These are phyloP conservation scores for Candida parachauliodes DNA, from an alignment of 805 yeast species.

Conservation along the genomic window DNA sequence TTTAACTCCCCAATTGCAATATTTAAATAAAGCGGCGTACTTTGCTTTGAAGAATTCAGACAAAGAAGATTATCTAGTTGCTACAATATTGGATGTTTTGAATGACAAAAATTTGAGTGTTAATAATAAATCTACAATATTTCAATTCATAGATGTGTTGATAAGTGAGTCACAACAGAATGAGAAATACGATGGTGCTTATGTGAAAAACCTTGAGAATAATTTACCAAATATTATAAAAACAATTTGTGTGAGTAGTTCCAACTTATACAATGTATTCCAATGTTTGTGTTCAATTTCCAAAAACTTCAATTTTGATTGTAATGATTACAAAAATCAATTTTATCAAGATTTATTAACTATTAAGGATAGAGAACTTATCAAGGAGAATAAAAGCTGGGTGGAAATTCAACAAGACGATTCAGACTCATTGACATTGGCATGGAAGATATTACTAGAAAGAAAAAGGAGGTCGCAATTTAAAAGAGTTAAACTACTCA, in stretches of 20 bases:
- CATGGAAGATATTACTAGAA: slow-evolving; percentile 47
- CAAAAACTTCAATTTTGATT: slow-evolving; percentile 30
- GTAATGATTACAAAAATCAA: slow-evolving; percentile 21
- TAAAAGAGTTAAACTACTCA: slow-evolving; percentile 42
- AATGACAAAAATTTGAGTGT: slow-evolving; percentile 46
- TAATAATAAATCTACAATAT: slow-evolving; percentile 60
- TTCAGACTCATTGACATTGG: slow-evolving; percentile 26
- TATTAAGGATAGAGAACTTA: slow-evolving; percentile 31
- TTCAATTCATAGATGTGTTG: slow-evolving; percentile 68
- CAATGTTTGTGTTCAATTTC: slow-evolving; percentile 35
- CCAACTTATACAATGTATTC: slow-evolving; percentile 35
- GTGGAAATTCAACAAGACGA: slow-evolving; percentile 15
- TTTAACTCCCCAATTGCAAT: slow-evolving; percentile 60
- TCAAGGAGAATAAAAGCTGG: slow-evolving; percentile 25
- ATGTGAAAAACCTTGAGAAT: slow-evolving; percentile 29
- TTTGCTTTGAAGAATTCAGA: slow-evolving; percentile 57
- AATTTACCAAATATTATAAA: slow-evolving; percentile 32
- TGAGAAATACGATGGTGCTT: slow-evolving; percentile 32
- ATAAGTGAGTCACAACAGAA: slow-evolving; percentile 38
- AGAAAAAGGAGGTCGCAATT: slow-evolving; percentile 51
- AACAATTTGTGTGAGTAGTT: slow-evolving; percentile 30
- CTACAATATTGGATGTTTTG: slow-evolving; percentile 61
- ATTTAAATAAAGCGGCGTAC: slow-evolving; percentile 48
- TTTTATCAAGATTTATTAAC: slow-evolving; percentile 27
- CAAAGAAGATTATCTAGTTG: slow-evolving; percentile 63